A percentile compares a stretch with the other conserved stretches of the same genome.
Conservation (phyloP, 2,329 filamentous ascomycete species). For the Myriosclerotinia curreyana region DNA sequence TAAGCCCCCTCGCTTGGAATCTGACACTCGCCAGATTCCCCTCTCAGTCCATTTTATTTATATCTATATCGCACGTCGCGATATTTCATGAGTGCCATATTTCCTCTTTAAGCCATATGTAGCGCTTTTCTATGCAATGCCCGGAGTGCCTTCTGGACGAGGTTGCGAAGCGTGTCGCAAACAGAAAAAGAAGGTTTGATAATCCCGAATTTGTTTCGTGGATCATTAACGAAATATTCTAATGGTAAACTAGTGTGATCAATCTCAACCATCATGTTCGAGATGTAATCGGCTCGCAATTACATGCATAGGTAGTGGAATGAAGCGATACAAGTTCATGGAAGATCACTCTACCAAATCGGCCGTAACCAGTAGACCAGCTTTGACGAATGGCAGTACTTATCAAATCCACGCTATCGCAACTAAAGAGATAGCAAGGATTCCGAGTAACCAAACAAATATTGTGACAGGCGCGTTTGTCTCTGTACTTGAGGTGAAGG, state of each 20-base stretch:
- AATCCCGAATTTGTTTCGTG: constrained; percentile 11
- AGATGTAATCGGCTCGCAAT: not conserved
- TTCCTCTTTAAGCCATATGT: not conserved
- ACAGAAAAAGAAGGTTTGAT: constrained; percentile 52
- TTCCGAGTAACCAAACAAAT: not conserved
- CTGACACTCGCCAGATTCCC: not conserved
- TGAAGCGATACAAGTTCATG: constrained; percentile 3
- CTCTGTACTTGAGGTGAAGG: constrained; percentile 4
- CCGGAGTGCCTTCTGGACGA: constrained; percentile 50
- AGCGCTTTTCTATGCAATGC: constrained; percentile 41
- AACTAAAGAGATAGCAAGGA: not conserved
- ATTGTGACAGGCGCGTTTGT: not conserved
- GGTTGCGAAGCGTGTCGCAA: constrained; percentile 51
- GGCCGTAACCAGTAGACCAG: not conserved
- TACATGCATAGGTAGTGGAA: not conserved
- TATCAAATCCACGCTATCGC: not conserved
- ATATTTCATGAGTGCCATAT: too few relatives aligned
- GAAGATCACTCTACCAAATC: not conserved
- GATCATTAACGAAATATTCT: not conserved
- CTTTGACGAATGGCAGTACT: not conserved
- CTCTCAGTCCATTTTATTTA: not conserved
- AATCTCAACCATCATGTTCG: not conserved
- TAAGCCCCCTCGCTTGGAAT: constrained; percentile 3
- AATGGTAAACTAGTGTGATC: not conserved
- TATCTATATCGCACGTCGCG: not conserved